Base-by-base conservation (phyloP, 495 filamentous ascomycete genomes). In the Tetracladium setigerum region DNA sequence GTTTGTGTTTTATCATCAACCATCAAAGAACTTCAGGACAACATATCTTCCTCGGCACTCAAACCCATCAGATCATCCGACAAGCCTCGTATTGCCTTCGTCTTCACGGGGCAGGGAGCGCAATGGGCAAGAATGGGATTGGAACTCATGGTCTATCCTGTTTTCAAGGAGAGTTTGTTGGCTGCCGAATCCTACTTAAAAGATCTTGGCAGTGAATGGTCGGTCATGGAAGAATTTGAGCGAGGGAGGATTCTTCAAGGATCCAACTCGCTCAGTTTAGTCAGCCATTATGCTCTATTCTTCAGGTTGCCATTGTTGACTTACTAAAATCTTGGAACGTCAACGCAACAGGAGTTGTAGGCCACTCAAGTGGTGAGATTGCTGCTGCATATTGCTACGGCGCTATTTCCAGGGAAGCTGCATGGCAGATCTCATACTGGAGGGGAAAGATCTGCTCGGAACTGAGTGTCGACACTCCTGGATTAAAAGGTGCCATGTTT, bases 351-450 rank as follows among this genome's bases (percentile, higher is more conserved):
- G 68, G 69, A 19, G 77, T 81, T 0, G 68, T 79, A 5, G 81
- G 81, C 9, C 79, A 84, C 60, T 82, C 79, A 2, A 78, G 73
- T 56, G 81, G 81, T 10, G 81, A 84, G 54, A 83, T 83, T 50
- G 72, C 64, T 15, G 74, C 74, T 6, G 72, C 72, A 0, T 75
- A 73, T 42, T 64, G 67, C 1, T 66, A 69, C 5, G 74, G 74
- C 6, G 58, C 67, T 16, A 44, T 78, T 13, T 65, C 57, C 2
- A 77, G 77, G n/a, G 61, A 69, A 13, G 65, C 70, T 0, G 73
- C 67, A 19, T 76, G 81, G 64, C 53, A 68, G 5, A 62, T 78
- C 0, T 71, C 77, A 5, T 66, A 73, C 67, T 62, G 72, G 60
- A 55, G 65, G 14, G 59, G 71, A 16, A 14, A n/a, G 8, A 6